Base-by-base conservation (phyloP, 2,329 filamentous ascomycete species). In the Cercospora zeae-maydis region DNA sequence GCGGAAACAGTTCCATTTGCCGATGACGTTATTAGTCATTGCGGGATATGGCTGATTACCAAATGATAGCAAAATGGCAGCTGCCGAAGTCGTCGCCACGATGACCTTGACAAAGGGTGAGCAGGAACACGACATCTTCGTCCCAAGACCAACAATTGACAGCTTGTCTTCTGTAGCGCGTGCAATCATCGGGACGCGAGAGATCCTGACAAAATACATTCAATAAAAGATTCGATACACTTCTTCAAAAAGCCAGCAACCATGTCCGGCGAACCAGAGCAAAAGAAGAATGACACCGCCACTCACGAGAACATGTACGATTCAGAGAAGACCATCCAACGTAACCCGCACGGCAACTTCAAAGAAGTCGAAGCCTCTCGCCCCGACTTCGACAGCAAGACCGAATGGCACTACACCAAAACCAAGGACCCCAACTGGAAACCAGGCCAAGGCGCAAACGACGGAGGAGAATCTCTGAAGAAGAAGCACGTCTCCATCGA, bases 401-500 rank as follows among this genome's bases (percentile, higher is more conserved):
- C 78, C 14, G 66, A 73, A 56, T 85, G 86, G 72, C 80, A 77
- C 63, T 85, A 81, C 76, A 88, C 84, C 19, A 83, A 91, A 73
- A 87, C 89, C 1, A 78, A 82, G n/a, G 77, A 83, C 19, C 86
- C 90, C 0, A 73, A 78, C 49, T 93, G 90, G 90, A 80, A 81
- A 39, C 82, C 83, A 62, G 90, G 89, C 60, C 74, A 80, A 54
- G 90, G 90, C 67, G 82, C 85, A 64, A 92, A 91, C 78, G 75
- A 79, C 65, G 73, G 76, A 16, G 81, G 82, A 11, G 78, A 78
- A 55, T 76, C 77, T 61, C 71, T 84, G 66, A 74, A 79, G 59
- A 84, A 86, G 63, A 75, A 79, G 1, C 91, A 96, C 78, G 77
- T 93, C 67, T 80, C 87, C 72, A 96, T 97, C 70, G 88, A 96